Percentiles rank a stretch among this genome's conserved stretches.
Conservation (phyloP, 2,329 filamentous ascomycete genomes). For the Exophiala sp. region DNA sequence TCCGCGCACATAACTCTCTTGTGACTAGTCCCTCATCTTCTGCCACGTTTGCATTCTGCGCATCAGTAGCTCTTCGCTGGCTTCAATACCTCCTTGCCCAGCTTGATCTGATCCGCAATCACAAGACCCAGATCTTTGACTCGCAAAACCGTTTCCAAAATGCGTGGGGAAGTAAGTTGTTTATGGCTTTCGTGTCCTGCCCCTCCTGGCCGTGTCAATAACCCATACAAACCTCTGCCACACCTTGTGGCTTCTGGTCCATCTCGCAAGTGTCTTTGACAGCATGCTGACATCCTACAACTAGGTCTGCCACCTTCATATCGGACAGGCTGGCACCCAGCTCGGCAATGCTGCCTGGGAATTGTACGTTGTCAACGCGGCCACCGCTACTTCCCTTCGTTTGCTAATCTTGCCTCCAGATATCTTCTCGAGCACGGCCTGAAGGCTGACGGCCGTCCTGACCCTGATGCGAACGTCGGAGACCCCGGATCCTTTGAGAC, state of each 20-base stretch:
- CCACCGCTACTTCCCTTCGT: constrained; percentile 30
- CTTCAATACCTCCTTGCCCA: neutral
- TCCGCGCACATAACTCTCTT: constrained; percentile 6
- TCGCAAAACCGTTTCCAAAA: constrained; percentile 6
- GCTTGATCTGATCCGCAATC: neutral
- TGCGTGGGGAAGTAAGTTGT: constrained; percentile 22
- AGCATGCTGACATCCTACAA: constrained; percentile 12
- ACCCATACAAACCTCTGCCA: constrained; percentile 1
- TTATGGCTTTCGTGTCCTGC: constrained; percentile 8
- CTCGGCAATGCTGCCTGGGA: constrained; percentile 65
- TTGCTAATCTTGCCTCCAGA: constrained; percentile 35
- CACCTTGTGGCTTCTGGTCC: neutral
- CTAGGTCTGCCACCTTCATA: constrained; percentile 62
- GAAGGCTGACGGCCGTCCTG: constrained; percentile 53
- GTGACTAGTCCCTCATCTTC: neutral
- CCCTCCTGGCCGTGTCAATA: constrained; percentile 15
- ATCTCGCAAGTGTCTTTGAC: neutral
- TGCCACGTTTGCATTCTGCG: constrained; percentile 7
- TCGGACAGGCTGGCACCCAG: constrained; percentile 63
- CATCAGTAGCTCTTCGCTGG: constrained; percentile 3
- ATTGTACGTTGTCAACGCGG: constrained; percentile 47
- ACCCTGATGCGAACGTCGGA: constrained; percentile 50
- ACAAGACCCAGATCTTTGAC: neutral
- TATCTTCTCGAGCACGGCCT: constrained; percentile 63
- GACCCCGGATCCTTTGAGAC: constrained; percentile 57